These are phyloP conservation scores for Aristolochia contorta DNA, from an alignment of 164 flowering plant species.

Conservation along the genomic window DNA sequence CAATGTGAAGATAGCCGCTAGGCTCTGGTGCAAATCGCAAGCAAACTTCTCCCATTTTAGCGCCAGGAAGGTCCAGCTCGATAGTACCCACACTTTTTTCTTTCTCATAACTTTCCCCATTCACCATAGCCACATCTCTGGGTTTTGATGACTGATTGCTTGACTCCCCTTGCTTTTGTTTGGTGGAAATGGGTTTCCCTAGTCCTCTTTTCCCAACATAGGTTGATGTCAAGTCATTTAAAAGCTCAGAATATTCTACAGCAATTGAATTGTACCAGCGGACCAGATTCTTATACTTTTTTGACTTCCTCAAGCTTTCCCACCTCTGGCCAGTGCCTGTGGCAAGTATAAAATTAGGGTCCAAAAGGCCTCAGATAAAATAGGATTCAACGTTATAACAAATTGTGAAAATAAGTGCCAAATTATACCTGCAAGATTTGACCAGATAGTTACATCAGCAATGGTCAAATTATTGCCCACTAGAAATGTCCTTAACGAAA, in stretches of 20 bases:
- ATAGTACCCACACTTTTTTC: constrained; percentile 28
- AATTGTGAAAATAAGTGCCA: neutral
- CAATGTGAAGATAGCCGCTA: constrained; percentile 96
- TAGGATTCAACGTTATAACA: no score
- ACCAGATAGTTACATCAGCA: constrained; percentile 82
- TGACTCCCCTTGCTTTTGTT: constrained; percentile 33
- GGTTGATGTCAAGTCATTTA: constrained; percentile 36
- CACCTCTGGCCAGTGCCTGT: constrained; percentile 84
- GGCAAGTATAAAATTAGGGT: constrained; percentile 1
- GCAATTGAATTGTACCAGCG: constrained; percentile 79
- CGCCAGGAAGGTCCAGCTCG: constrained; percentile 90
- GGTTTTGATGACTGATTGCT: constrained; percentile 15
- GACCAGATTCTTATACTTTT: constrained; percentile 60
- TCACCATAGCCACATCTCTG: constrained; percentile 4
- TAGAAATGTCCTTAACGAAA: constrained; percentile 46
- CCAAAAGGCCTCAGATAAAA: no score
- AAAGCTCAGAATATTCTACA: constrained; percentile 32
- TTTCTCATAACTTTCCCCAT: constrained; percentile 35
- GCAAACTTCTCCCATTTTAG: constrained; percentile 73
- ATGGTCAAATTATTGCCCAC: constrained; percentile 60
- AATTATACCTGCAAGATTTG: constrained; percentile 70
- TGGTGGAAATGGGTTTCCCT: constrained; percentile 37
- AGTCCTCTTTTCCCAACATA: constrained; percentile 57
- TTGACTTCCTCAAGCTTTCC: constrained; percentile 86
- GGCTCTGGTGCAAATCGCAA: constrained; percentile 97